Evolutionary conservation across 139 green algal species (phyloP), one percentile per base, ranked within the genome.

Genomic region (Axilococcus clingmanii): DNA sequence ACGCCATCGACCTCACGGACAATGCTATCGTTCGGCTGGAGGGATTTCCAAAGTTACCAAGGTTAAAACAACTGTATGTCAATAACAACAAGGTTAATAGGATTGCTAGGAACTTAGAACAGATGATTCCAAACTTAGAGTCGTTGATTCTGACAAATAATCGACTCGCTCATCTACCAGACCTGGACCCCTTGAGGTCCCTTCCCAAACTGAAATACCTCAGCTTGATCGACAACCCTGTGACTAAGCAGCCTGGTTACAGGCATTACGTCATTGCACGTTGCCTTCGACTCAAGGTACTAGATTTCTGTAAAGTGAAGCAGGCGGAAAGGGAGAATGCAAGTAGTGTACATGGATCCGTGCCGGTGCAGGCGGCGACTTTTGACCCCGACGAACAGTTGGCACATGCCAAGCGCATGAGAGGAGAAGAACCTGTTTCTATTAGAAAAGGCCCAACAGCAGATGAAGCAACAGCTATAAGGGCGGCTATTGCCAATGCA

Each of bases 261-360:
- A 85, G 86, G 61, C 50, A 94, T 46, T 96, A 94, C 54, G 59
- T 84, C 4, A 82, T 98, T 40, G 70, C 74, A 46, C 73, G 67
- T 24, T 74, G 84, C 40, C 79, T 78, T 7, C 34, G 66, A 15
- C 61, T 97, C 19, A 94, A 90, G 54, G 55, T 91, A 30, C 62
- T 98, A 32, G 88, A 98, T 71, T 98, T 96, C 64, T 71, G 72
- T 27, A 95, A 93, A 54, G 80, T 99, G 20, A 96, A 94, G 51
- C 66, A 79, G 27, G 14, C 77, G 69, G 86, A 94, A 69, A 78
- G 86, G 16, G 64, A 85, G 29, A 70, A 71, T n/a, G 83, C 84
- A 5, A 50, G 57, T 41, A n/a, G n/a, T n/a, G n/a, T n/a, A n/a
- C n/a, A n/a, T n/a, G n/a, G n/a, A n/a, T n/a, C n/a, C n/a, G n/a